These are phyloP conservation scores for Castanea mollissima DNA, from an alignment of 306 rosid genomes.

Conservation along the genomic window DNA sequence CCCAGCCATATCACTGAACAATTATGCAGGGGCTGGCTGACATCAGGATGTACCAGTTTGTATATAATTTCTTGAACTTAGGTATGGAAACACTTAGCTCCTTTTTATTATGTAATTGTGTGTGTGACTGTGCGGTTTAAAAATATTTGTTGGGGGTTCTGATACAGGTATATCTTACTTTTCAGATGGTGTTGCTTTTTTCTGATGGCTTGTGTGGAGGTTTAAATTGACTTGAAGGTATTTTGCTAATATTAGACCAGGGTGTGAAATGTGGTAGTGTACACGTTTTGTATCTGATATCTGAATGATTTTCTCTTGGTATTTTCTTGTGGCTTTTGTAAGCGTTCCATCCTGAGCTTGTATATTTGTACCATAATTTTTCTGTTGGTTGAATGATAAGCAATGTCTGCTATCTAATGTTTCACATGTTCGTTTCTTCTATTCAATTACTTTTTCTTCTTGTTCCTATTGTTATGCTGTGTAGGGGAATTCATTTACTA, in stretches of 20 bases:
- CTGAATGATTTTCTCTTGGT: constrained; percentile 35
- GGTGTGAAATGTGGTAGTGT: constrained; percentile 41
- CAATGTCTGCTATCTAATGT: constrained; percentile 24
- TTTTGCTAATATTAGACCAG: constrained; percentile 30
- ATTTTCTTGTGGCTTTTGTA: constrained; percentile 40
- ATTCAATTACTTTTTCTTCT: constrained; percentile 14
- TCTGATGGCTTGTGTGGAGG: constrained; percentile 46
- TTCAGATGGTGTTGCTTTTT: constrained; percentile 40
- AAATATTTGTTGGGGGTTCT: constrained; percentile 8
- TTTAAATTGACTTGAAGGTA: constrained; percentile 46
- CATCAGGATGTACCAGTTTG: constrained; percentile 34
- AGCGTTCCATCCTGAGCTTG: constrained; percentile 46
- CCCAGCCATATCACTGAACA: constrained; percentile 30
- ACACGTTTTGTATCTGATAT: constrained; percentile 44
- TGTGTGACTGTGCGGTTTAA: neutral
- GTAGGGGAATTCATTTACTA: neutral
- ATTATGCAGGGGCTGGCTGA: constrained; percentile 39
- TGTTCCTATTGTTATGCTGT: neutral
- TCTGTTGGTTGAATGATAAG: constrained; percentile 47
- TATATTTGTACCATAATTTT: constrained; percentile 50
- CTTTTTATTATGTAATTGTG: neutral
- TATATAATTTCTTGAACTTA: constrained; percentile 32
- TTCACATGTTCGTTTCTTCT: constrained; percentile 19
- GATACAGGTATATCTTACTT: constrained; percentile 11
- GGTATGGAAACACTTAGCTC: constrained; percentile 38